phyloP scores from a whole-genome alignment of 202 grass and related monocot species.

The Dendrocalamus latiflorus region DNA sequence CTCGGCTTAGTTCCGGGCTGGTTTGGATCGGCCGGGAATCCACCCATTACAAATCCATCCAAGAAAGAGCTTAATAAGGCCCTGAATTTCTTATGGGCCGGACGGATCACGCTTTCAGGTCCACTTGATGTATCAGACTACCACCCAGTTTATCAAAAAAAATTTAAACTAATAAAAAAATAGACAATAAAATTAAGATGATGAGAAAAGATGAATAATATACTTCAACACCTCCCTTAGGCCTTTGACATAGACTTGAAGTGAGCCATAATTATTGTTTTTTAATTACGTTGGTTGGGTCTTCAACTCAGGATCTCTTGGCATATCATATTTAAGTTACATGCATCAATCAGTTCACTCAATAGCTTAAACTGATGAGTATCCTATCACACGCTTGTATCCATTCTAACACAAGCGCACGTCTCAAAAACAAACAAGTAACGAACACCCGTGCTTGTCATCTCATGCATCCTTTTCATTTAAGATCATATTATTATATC shows the following conservation, averaged over 20 bases:
- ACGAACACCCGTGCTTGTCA: not conserved
- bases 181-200: too few relatives aligned
- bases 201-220: too few relatives aligned
- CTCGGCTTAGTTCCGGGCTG: not conserved
- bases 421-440: not conserved
- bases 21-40: not conserved
- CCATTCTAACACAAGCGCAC: not conserved
- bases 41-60: not conserved
- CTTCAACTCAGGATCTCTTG: fast-evolving
- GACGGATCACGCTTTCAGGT: not conserved
- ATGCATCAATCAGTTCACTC: fast-evolving
- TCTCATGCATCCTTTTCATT: not conserved
- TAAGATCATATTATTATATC: not conserved
- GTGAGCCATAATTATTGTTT: too few relatives aligned
- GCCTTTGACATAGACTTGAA: too few relatives aligned
- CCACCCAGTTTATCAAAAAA: too few relatives aligned
- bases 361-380: too few relatives aligned
- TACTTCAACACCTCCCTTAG: too few relatives aligned
- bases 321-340: too few relatives aligned
- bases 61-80: not conserved
- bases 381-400: not conserved
- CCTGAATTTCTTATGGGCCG: not conserved
- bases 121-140: not conserved
- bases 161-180: too few relatives aligned
- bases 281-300: fast-evolving